Evolutionary conservation across 108 stramenopile genomes (phyloP), one percentile per base, ranked within the genome.

Genomic region (Mediolabrus comicus): DNA sequence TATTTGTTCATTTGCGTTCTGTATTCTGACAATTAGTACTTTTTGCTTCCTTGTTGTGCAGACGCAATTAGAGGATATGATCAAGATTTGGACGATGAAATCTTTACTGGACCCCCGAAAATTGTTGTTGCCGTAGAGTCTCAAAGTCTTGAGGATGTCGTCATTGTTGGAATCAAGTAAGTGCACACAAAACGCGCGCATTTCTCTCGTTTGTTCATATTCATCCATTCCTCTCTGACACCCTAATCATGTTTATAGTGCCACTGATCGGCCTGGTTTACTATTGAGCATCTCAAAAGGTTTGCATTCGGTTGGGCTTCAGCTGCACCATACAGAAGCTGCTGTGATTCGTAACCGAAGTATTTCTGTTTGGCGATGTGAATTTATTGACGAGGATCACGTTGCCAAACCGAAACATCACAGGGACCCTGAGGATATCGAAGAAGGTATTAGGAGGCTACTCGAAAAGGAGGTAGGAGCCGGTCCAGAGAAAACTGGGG

Each of bases 301-400:
- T 22, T 58, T 95, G 0, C 52, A 78, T n/a, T 56, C 70, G 16
- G 54, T 91, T 6, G 77, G 77, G 34, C 55, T 95, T 30, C 84
- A 86, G 31, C 59, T 89, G 30, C 84, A 84, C 29, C 86, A 87
- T 66, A 87, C 90, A 6, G 93, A 92, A 78, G 93, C 93, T 0
- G 70, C 84, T 11, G 93, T 95, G 3, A 60, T 89, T 53, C 59
- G 59, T 17, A 53, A 52, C 11, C 73, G 93, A 34, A 90, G 88
- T 6, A 33, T 95, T 17, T 90, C 89, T 5, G 83, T 92, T 32
- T 95, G 93, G 93, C 76, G 93, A 29, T 92, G 90, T 53, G 88
- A 90, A 52, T 31, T 77, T 9, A 77, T 84, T 26, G 85, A 83
- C 8, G 41, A 59, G 10, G 17, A 51, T 10, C 80, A 77, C 16